Evolutionary conservation across 2,329 filamentous ascomycete genomes (phyloP).

Genomic region (Elsinoe ampelina): DNA sequence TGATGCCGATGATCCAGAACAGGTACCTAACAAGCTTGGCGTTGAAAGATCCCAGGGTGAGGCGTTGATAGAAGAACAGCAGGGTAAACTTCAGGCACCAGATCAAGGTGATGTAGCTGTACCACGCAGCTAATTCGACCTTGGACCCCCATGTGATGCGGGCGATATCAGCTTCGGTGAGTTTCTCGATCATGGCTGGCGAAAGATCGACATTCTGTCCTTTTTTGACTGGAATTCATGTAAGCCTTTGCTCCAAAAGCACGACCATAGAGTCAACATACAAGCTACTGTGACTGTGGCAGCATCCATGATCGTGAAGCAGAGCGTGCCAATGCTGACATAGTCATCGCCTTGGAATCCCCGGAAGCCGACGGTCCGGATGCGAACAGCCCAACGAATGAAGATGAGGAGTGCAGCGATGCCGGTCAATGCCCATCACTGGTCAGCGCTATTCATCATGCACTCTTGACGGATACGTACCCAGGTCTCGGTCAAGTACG

Average conservation of each 20-base stretch:
- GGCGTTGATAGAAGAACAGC: constrained; percentile 26
- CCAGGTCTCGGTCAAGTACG: constrained; percentile 4
- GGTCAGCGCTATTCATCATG: not conserved
- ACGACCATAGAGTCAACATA: constrained; percentile 15
- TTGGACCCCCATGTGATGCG: constrained; percentile 29
- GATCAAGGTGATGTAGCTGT: constrained; percentile 30
- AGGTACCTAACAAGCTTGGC: constrained; percentile 26
- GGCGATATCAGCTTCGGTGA: constrained; percentile 24
- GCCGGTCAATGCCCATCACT: constrained; percentile 22
- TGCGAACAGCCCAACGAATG: constrained; percentile 28
- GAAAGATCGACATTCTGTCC: constrained; percentile 26
- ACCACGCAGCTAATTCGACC: constrained; percentile 34
- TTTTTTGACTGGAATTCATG: constrained; percentile 18
- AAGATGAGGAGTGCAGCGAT: constrained; percentile 28
- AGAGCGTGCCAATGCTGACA: constrained; percentile 24
- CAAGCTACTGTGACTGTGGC: constrained; percentile 30
- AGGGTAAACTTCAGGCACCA: constrained; percentile 29
- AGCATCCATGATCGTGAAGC: constrained; percentile 31
- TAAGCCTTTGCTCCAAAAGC: not conserved
- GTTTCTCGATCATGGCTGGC: constrained; percentile 16
- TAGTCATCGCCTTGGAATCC: constrained; percentile 34
- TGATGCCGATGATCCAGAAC: constrained; percentile 21
- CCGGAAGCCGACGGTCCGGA: constrained; percentile 31
- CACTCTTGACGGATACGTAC: not conserved
- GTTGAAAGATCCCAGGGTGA: constrained; percentile 28